Evolutionary conservation across 352 stramenopile species (phyloP).

Genomic region (Globisporangium perplexum): DNA sequence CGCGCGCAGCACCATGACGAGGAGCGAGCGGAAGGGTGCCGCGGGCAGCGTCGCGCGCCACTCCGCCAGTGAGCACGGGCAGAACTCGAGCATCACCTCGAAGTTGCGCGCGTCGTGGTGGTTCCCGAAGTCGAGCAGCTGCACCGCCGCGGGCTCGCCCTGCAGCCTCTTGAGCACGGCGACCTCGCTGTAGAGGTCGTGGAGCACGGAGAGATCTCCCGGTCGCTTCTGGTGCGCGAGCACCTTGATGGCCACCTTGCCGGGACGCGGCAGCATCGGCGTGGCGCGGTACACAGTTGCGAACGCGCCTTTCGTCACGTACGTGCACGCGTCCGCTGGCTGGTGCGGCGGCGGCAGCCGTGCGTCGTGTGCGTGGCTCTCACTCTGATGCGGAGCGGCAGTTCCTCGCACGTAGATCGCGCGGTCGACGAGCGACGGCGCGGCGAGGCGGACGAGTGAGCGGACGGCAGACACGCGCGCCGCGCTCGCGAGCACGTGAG

Average conservation of each 20-base stretch:
- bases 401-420: slow-evolving; percentile 26
- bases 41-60: slow-evolving; percentile 25
- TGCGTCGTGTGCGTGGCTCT: not conserved
- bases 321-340: slow-evolving; percentile 11
- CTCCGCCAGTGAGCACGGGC: slow-evolving; percentile 38
- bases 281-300: slow-evolving; percentile 35
- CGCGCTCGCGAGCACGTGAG: slow-evolving; percentile 20
- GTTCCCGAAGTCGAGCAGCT: slow-evolving; percentile 61
- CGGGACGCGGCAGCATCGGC: slow-evolving; percentile 10
- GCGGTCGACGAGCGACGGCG: slow-evolving; percentile 32
- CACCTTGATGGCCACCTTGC: slow-evolving; percentile 43
- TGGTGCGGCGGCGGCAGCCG: not conserved
- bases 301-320: slow-evolving; percentile 47
- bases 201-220: slow-evolving; percentile 36
- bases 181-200: slow-evolving; percentile 49
- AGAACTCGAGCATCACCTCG: slow-evolving; percentile 59
- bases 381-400: not conserved
- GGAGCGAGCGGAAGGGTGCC: slow-evolving; percentile 30
- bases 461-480: slow-evolving; percentile 23
- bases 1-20: slow-evolving; percentile 35
- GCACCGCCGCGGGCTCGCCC: slow-evolving; percentile 38
- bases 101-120: slow-evolving; percentile 29
- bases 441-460: slow-evolving; percentile 27
- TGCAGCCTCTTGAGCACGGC: slow-evolving; percentile 37
- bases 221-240: slow-evolving; percentile 33